Base-by-base conservation (phyloP, 306 rosid genomes). In the Quercus cerris region DNA sequence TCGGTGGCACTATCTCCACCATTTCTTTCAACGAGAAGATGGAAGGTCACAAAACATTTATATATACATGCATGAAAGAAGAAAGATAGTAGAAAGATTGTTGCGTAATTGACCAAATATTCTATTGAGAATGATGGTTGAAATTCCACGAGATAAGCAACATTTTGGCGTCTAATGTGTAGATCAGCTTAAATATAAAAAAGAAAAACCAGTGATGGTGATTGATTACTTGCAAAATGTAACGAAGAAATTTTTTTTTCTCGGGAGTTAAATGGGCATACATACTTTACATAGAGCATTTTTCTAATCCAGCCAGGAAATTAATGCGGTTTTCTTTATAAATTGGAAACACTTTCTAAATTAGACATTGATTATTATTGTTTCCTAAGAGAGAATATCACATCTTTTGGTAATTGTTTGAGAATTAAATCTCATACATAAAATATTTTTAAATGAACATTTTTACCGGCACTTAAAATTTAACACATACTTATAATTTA, bases 1-100 rank as follows among this genome's bases (percentile, higher is more conserved):
- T 12, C 22, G 23, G 73, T 76, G 80, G 73, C 73, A 51, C 52
- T 46, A 18, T 51, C 63, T 76, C 73, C 63, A 64, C 62, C 57
- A 44, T 61, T 61, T 61, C 49, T 75, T 56, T 57, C 22, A 0
- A 20, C n/a, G 15, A 58, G 71, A 23, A 14, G 27, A 70, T 13
- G 28, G 18, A 12, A 13, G 11, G 57, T 20, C 70, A 61, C 31
- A 20, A 41, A 75, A 75, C 28, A 58, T 75, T 75, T 57, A 35
- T 61, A 41, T 41, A 41, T 41, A 38, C 3, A 41, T 41, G 31
- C 67, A 23, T 25, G 67, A 61, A 61, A 22, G 27, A 23, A 11
- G 67, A 61, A 61, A 22, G 27, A 27, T 14, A 12, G 4, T 25
- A 25, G 31, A 61, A 12, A 49, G 6, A 61, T 61, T 25, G 13